Conservation (phyloP, 306 rosid genomes). For the Cicer cuneatum region DNA sequence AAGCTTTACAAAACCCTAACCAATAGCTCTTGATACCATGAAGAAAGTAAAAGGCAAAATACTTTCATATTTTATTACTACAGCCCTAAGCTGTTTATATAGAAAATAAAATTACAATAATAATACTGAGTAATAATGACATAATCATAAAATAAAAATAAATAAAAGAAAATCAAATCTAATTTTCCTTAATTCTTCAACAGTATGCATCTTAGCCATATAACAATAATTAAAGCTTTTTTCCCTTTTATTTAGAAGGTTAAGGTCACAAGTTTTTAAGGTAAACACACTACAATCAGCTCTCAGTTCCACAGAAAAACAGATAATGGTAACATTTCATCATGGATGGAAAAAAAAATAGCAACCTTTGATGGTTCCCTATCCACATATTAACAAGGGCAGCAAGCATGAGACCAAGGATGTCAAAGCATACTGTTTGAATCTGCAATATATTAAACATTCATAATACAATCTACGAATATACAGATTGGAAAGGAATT, state of each 20-base stretch:
- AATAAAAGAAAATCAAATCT: too few relatives aligned
- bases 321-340: background rate
- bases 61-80: too few relatives aligned
- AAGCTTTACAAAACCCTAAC: too few relatives aligned
- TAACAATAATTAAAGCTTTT: constrained; percentile 7
- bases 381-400: constrained; percentile 66
- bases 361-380: constrained; percentile 70
- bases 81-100: too few relatives aligned
- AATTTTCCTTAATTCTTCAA: too few relatives aligned
- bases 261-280: background rate
- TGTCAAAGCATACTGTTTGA: constrained; percentile 97
- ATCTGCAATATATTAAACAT: constrained; percentile 60
- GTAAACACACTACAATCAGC: constrained; percentile 12
- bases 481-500: background rate
- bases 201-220: background rate
- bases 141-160: too few relatives aligned
- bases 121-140: too few relatives aligned
- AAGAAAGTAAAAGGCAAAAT: too few relatives aligned
- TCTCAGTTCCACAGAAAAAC: constrained; percentile 18
- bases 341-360: constrained; percentile 25
- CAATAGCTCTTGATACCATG: too few relatives aligned
- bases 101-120: too few relatives aligned
- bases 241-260: background rate
- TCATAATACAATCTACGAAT: constrained; percentile 15
- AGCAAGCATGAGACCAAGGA: constrained; percentile 83